A percentile compares a stretch with the other conserved stretches of the same genome.
phyloP scores from a whole-genome alignment of 1,139 yeast genomes.

The Ogataea hybrid region DNA sequence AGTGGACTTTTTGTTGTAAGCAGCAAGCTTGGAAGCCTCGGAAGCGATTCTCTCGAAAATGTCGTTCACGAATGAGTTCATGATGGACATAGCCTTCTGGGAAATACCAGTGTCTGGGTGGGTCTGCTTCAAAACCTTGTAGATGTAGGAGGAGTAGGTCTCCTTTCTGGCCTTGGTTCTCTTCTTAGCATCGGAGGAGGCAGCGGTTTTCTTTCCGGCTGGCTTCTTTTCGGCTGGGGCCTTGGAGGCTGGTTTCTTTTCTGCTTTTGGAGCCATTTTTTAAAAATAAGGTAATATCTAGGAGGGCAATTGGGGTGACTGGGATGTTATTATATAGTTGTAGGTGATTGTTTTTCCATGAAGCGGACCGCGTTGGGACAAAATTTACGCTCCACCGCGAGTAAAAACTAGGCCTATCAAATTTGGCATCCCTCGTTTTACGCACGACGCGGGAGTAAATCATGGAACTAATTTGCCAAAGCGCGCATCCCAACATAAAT shows the following conservation, averaged over 20 bases:
- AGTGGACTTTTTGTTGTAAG: conserved; percentile 99
- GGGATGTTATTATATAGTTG: conserved; percentile 8
- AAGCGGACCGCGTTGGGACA: conserved; percentile 8
- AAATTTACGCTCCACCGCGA: conserved; percentile 10
- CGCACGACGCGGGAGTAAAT: conserved; percentile 10
- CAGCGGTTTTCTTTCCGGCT: conserved; percentile 92
- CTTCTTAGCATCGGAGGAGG: conserved; percentile 82
- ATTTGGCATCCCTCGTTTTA: conserved; percentile 1
- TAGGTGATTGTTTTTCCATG: conserved; percentile 1
- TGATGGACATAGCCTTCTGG: conserved; percentile 98
- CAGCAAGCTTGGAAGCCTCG: conserved; percentile 99
- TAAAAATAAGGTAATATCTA: conserved; percentile 5
- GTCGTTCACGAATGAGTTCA: conserved; percentile 98
- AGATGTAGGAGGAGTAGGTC: conserved; percentile 97
- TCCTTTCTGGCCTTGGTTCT: conserved; percentile 98
- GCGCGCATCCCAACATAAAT: conserved; percentile 8
- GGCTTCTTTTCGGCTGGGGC: conserved; percentile 98
- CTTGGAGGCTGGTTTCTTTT: conserved; percentile 98
- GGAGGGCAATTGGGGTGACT: conserved; percentile 4
- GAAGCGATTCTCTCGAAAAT: conserved; percentile 94
- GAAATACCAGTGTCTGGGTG: conserved; percentile 99
- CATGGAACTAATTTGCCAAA: neutral
- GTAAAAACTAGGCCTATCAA: conserved; percentile 12
- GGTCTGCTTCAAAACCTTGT: conserved; percentile 98
- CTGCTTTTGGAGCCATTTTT: conserved; percentile 94